Conservation (phyloP, 2,329 filamentous ascomycete genomes). For the Epichloe festucae region DNA sequence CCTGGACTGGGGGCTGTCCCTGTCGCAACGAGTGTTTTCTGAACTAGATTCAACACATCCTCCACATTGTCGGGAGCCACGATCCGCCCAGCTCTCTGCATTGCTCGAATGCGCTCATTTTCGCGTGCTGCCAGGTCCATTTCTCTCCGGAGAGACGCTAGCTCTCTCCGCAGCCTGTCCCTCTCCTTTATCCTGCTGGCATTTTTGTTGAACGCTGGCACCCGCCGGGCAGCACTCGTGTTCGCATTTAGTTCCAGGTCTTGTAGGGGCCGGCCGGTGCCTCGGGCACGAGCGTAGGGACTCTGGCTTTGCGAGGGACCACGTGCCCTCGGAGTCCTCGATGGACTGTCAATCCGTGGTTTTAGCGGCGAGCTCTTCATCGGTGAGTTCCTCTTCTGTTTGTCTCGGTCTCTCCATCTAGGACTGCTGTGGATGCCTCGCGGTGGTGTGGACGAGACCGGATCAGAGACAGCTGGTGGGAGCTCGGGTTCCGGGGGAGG, state of each 20-base stretch:
- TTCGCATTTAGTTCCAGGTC: constrained; percentile 5
- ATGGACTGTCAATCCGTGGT: constrained; percentile 23
- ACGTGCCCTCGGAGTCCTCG: constrained; percentile 2
- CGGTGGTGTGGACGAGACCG: constrained; percentile 40
- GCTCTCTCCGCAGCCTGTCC: constrained; percentile 40
- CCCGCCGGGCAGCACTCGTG: constrained; percentile 27
- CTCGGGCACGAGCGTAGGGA: neutral
- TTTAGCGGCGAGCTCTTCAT: constrained; percentile 39
- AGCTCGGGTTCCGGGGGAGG: constrained; percentile 45
- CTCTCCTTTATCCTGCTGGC: constrained; percentile 37
- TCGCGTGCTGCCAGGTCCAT: constrained; percentile 43
- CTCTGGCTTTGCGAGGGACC: constrained; percentile 2
- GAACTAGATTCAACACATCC: constrained; percentile 27
- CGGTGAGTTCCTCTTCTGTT: constrained; percentile 23
- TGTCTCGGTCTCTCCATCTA: constrained; percentile 24
- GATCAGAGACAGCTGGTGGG: constrained; percentile 43
- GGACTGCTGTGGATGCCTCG: constrained; percentile 48
- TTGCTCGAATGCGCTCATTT: constrained; percentile 38
- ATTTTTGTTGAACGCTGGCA: constrained; percentile 29
- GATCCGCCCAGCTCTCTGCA: constrained; percentile 26
- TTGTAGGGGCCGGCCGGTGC: neutral
- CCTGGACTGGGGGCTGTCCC: constrained; percentile 15
- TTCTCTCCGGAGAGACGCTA: constrained; percentile 44
- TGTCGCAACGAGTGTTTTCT: constrained; percentile 25
- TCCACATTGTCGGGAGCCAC: constrained; percentile 22